Conservation (phyloP, 306 rosid genomes). For the Rosa persica region DNA sequence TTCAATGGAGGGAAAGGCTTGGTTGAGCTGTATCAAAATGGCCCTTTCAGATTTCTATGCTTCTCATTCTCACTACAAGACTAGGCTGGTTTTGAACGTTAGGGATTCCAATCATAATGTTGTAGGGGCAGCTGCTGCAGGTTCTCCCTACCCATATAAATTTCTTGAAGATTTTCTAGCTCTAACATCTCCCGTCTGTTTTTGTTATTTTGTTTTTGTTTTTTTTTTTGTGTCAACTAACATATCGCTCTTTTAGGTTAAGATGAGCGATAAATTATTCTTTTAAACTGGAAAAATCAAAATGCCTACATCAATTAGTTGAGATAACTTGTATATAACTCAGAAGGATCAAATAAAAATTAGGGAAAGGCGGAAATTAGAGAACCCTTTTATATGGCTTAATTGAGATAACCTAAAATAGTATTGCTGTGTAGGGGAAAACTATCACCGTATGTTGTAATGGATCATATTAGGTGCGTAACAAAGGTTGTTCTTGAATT, state of each 20-base stretch:
- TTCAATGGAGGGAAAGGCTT: slow-evolving; percentile 8
- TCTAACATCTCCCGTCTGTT: neutral
- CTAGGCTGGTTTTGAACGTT: slow-evolving; percentile 23
- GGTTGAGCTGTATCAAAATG: slow-evolving; percentile 27
- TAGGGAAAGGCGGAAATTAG: neutral
- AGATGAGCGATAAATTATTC: too few species aligned
- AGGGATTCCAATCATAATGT: slow-evolving; percentile 5
- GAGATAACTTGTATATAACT: too few species aligned
- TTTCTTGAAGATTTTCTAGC: neutral
- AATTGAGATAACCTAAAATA: neutral
- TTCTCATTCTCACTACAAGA: slow-evolving; percentile 29
- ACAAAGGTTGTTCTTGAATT: too few species aligned
- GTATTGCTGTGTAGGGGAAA: neutral
- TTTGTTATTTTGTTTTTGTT: neutral
- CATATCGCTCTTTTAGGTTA: neutral
- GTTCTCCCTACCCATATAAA: neutral
- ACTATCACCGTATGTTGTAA: neutral
- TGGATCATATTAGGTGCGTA: too few species aligned
- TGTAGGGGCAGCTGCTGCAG: slow-evolving; percentile 24
- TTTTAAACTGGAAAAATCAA: too few species aligned
- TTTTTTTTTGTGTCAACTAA: too few species aligned
- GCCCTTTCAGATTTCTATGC: slow-evolving; percentile 37
- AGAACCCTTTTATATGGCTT: neutral
- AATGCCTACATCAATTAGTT: too few species aligned
- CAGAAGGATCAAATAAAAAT: too few species aligned